phyloP scores from a whole-genome alignment of 768 basidiomycete species.

The Leccinum rimulosum region DNA sequence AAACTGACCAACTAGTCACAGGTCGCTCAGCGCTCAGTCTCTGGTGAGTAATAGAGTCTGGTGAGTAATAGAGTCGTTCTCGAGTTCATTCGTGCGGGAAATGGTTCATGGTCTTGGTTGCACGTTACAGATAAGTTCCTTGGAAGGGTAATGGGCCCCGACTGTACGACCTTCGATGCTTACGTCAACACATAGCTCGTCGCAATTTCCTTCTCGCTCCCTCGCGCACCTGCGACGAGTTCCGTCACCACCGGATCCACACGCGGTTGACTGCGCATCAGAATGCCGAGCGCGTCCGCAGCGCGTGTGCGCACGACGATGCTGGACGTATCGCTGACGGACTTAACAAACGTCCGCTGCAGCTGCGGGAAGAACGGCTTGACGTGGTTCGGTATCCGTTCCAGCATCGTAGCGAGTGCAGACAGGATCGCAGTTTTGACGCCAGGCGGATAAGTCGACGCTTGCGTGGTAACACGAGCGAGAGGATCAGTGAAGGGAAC shows the following conservation, averaged over 20 bases:
- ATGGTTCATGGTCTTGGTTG: too few relatives aligned
- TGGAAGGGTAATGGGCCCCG: too few relatives aligned
- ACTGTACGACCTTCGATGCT: slow-evolving; percentile 62
- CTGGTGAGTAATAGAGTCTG: too few relatives aligned
- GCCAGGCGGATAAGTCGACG: slow-evolving; percentile 84
- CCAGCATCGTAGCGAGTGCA: slow-evolving; percentile 82
- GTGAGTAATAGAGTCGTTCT: too few relatives aligned
- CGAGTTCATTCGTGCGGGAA: too few relatives aligned
- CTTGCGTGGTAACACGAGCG: slow-evolving; percentile 91
- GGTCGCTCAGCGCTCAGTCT: too few relatives aligned
- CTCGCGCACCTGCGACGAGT: slow-evolving; percentile 59
- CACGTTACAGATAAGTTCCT: too few relatives aligned
- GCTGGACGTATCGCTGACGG: slow-evolving; percentile 76
- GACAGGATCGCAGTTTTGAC: slow-evolving; percentile 91
- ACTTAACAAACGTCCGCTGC: slow-evolving; percentile 95
- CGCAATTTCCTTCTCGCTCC: slow-evolving; percentile 67
- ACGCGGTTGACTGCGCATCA: slow-evolving; percentile 83
- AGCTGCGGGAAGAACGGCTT: slow-evolving; percentile 99
- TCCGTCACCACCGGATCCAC: slow-evolving; percentile 69
- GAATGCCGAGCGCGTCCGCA: slow-evolving; percentile 81
- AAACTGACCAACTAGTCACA: too few relatives aligned
- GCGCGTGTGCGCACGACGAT: slow-evolving; percentile 73
- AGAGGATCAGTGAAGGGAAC: slow-evolving; percentile 95
- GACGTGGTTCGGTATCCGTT: slow-evolving; percentile 82
- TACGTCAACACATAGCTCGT: slow-evolving; percentile 69